Evolutionary conservation across 306 rosid species (phyloP).

Genomic region (Quercus dentata): DNA sequence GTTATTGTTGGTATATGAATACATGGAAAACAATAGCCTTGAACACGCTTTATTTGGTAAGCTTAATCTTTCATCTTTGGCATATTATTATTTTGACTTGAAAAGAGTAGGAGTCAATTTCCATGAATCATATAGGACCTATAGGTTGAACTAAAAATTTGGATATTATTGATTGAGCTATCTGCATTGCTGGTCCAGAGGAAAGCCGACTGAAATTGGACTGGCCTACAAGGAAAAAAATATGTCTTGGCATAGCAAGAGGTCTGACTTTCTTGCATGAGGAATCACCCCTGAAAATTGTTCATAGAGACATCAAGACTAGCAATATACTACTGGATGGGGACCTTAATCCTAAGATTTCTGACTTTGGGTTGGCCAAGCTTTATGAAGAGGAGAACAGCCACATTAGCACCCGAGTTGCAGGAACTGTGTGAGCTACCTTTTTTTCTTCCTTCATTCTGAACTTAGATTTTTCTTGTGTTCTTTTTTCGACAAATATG

Average conservation of each 20-base stretch:
- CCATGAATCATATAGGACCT: background rate
- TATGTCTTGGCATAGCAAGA: conserved; percentile 74
- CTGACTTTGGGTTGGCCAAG: conserved; percentile 83
- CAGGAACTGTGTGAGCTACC: conserved; percentile 38
- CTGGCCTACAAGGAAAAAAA: conserved; percentile 66
- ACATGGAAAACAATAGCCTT: conserved; percentile 24
- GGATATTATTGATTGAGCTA: background rate
- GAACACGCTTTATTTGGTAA: conserved; percentile 23
- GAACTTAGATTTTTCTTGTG: background rate
- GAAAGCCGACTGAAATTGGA: conserved; percentile 30
- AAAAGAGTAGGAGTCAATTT: background rate
- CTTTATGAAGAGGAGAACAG: conserved; percentile 73
- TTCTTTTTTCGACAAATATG: background rate
- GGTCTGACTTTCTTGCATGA: conserved; percentile 79
- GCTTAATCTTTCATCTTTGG: background rate
- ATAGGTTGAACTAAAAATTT: background rate
- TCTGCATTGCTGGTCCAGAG: conserved; percentile 29
- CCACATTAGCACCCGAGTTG: conserved; percentile 71
- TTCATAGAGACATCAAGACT: conserved; percentile 82
- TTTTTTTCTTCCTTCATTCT: background rate
- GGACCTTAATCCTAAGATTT: conserved; percentile 67
- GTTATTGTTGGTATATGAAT: conserved; percentile 15
- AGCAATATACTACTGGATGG: conserved; percentile 68
- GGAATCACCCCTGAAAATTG: conserved; percentile 67
- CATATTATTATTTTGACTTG: background rate